Conservation (phyloP, 2,329 filamentous ascomycete genomes). For the Lomentospora prolificans region DNA sequence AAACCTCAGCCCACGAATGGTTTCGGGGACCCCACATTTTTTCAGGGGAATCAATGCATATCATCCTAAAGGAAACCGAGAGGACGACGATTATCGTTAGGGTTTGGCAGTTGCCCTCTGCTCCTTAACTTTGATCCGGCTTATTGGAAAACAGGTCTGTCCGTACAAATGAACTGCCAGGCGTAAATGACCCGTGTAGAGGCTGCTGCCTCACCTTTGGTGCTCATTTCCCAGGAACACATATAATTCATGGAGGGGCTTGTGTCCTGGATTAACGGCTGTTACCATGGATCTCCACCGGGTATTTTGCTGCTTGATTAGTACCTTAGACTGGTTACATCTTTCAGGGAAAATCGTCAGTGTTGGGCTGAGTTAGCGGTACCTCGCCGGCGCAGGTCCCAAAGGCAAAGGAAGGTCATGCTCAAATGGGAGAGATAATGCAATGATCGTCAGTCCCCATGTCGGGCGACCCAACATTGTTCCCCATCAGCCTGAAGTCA, state of each 20-base stretch:
- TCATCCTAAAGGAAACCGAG: neutral
- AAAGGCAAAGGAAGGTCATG: too few relatives aligned
- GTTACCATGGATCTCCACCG: neutral
- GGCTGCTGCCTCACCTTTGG: too few relatives aligned
- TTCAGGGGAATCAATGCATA: slow-evolving; percentile 4
- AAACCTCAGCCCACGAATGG: too few relatives aligned
- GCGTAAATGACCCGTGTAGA: too few relatives aligned
- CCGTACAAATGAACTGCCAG: too few relatives aligned
- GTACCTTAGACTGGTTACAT: too few relatives aligned
- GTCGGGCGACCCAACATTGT: too few relatives aligned
- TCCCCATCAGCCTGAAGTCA: neutral
- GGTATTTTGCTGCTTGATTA: neutral
- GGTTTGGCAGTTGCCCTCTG: neutral
- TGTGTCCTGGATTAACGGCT: neutral
- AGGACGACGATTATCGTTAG: neutral
- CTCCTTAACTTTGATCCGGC: neutral
- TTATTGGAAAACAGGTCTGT: neutral
- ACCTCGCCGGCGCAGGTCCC: too few relatives aligned
- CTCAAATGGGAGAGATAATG: neutral
- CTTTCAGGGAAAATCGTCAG: too few relatives aligned
- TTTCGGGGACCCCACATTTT: neutral
- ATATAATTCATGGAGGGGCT: too few relatives aligned
- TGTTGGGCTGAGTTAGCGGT: too few relatives aligned
- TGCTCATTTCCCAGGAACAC: too few relatives aligned
- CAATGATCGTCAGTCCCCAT: neutral